A percentile compares a stretch with the other conserved stretches of the same genome.
Evolutionary conservation across 2,329 filamentous ascomycete species (phyloP).

Genomic region (Fusarium sp.): DNA sequence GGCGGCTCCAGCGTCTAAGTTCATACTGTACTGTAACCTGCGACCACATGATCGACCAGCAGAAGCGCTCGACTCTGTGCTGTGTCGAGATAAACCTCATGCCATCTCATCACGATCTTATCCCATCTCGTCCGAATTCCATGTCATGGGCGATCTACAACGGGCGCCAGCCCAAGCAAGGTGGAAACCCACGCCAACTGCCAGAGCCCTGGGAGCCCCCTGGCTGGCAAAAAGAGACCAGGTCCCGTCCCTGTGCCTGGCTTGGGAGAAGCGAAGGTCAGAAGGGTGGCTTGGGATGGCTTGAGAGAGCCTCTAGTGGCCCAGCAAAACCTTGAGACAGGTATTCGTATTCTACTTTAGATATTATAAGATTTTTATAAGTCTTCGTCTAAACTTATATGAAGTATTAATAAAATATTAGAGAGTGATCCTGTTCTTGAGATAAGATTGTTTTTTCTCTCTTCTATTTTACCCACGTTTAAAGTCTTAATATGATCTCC

Average conservation of each 20-base stretch:
- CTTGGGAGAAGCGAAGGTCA: conserved; percentile 12
- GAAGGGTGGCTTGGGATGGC: conserved; percentile 31
- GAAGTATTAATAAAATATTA: too few species aligned
- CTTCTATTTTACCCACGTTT: too few species aligned
- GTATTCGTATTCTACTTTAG: too few species aligned
- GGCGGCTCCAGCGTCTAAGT: conserved; percentile 41
- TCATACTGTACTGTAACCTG: conserved; percentile 23
- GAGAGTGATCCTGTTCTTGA: too few species aligned
- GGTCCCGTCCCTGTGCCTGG: conserved; percentile 20
- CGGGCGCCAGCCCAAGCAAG: conserved; percentile 35
- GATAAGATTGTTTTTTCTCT: too few species aligned
- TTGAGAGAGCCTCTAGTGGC: conserved; percentile 19
- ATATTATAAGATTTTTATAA: too few species aligned
- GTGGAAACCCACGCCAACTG: conserved; percentile 41
- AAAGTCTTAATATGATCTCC: too few species aligned
- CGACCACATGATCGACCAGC: conserved; percentile 40
- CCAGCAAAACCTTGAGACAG: too few species aligned
- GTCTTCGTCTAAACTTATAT: too few species aligned
- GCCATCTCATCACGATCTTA: conserved; percentile 34
- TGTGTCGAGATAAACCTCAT: conserved; percentile 28
- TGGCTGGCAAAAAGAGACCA: conserved; percentile 24
- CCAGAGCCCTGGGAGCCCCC: conserved; percentile 40
- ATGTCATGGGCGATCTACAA: conserved; percentile 45
- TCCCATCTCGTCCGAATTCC: conserved; percentile 44
- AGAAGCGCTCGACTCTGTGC: conserved; percentile 32